Conservation (phyloP, 495 filamentous ascomycete genomes). For the Penicillium flavigenum region DNA sequence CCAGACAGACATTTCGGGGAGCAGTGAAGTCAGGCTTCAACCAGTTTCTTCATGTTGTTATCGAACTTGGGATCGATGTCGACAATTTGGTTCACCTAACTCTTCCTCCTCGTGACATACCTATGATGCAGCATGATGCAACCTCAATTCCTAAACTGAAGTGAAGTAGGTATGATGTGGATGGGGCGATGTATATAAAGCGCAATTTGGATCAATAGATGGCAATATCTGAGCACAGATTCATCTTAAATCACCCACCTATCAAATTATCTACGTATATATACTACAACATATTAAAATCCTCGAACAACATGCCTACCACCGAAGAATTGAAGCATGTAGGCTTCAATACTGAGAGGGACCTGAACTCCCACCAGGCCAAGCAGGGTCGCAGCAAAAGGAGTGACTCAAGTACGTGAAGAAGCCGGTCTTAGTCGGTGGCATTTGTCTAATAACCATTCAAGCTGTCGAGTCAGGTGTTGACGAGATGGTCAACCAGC, state of each 20-base stretch:
- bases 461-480: constrained; percentile 55
- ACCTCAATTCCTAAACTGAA: constrained; percentile 6
- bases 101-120: constrained; percentile 32
- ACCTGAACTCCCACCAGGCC: constrained; percentile 54
- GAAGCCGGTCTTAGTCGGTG: neutral
- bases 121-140: constrained; percentile 46
- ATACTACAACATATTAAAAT: neutral
- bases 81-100: neutral
- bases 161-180: constrained; percentile 3
- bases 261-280: neutral
- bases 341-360: constrained; percentile 46
- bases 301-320: constrained; percentile 31
- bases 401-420: constrained; percentile 48
- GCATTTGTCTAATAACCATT: constrained; percentile 1
- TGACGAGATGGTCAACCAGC: constrained; percentile 44
- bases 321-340: constrained; percentile 41
- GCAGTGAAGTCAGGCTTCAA: constrained; percentile 23
- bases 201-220: neutral
- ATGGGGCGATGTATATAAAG: constrained; percentile 9
- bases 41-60: neutral
- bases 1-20: constrained; percentile 8
- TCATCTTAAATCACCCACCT: no score
- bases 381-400: constrained; percentile 46
- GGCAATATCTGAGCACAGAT: neutral
- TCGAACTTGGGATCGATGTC: neutral